A percentile compares a stretch with the other conserved stretches of the same genome.
Conservation (phyloP, 495 filamentous ascomycete genomes). For the Aspergillus nanangensis region DNA sequence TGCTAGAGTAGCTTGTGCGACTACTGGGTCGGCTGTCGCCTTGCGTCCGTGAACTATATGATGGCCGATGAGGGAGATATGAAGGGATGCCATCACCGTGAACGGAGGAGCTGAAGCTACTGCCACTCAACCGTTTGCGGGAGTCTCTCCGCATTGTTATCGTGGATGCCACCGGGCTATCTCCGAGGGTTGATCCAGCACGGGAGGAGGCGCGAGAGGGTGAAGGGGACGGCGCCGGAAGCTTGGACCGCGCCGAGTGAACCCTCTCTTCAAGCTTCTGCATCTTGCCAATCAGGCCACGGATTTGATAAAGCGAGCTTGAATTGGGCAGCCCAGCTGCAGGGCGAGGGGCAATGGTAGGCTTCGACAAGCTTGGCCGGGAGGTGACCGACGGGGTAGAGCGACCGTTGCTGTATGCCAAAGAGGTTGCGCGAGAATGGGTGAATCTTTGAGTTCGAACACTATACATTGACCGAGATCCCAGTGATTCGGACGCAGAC, state of each 20-base stretch:
- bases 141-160: slow-evolving; percentile 74
- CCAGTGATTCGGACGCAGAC: slow-evolving; percentile 29
- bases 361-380: slow-evolving; percentile 33
- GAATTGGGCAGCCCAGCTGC: slow-evolving; percentile 59
- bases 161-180: slow-evolving; percentile 60
- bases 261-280: slow-evolving; percentile 89
- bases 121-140: slow-evolving; percentile 59
- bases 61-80: slow-evolving; percentile 43
- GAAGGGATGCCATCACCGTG: slow-evolving; percentile 42
- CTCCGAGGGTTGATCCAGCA: slow-evolving; percentile 45
- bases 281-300: slow-evolving; percentile 92
- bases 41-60: slow-evolving; percentile 40
- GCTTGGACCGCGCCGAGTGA: slow-evolving; percentile 87
- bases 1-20: slow-evolving; percentile 41
- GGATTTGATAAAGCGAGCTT: slow-evolving; percentile 86
- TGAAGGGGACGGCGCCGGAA: slow-evolving; percentile 73
- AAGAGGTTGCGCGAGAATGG: slow-evolving; percentile 51
- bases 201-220: slow-evolving; percentile 80
- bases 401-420: slow-evolving; percentile 40
- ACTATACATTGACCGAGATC: slow-evolving; percentile 37
- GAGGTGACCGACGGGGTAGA: slow-evolving; percentile 36
- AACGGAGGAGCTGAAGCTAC: slow-evolving; percentile 54
- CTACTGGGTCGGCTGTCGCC: slow-evolving; percentile 46
- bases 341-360: slow-evolving; percentile 22
- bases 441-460: slow-evolving; percentile 31